Conservation (phyloP, 495 filamentous ascomycete species). For the Evernia prunastri region DNA sequence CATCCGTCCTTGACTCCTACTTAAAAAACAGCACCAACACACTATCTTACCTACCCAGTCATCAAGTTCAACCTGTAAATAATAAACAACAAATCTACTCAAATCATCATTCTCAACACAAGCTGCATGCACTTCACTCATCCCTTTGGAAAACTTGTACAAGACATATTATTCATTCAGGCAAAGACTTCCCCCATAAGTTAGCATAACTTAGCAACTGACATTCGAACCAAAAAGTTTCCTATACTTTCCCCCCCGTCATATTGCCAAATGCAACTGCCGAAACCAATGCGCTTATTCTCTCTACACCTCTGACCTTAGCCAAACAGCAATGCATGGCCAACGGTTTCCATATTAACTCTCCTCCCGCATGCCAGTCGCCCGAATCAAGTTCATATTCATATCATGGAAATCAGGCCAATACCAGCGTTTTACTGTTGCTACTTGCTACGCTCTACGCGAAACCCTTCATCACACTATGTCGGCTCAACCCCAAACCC, state of each 20-base stretch:
- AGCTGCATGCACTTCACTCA: not conserved
- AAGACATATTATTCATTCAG: not conserved
- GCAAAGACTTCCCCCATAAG: not conserved
- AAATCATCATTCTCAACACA: too few relatives aligned
- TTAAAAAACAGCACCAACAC: too few relatives aligned
- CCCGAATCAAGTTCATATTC: not conserved
- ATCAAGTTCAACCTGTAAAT: too few relatives aligned
- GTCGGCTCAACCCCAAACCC: slow-evolving; percentile 91
- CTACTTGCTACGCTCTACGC: slow-evolving; percentile 82
- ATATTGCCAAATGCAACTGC: not conserved
- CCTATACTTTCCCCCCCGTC: not conserved
- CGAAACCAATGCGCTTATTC: not conserved
- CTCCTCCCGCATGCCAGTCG: not conserved
- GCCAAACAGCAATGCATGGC: not conserved
- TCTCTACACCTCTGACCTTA: not conserved
- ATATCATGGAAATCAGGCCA: slow-evolving; percentile 37
- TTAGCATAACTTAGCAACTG: too few relatives aligned
- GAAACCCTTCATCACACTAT: slow-evolving; percentile 60
- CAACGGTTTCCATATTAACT: not conserved
- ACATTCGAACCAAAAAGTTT: not conserved
- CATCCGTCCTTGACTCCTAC: too few relatives aligned
- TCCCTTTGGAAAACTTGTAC: not conserved
- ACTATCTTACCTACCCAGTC: too few relatives aligned
- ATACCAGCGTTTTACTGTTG: slow-evolving; percentile 71
- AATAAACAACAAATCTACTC: too few relatives aligned